Evolutionary conservation across 163 green algal genomes (phyloP).

Genomic region (Prototheca wickerhamii): DNA sequence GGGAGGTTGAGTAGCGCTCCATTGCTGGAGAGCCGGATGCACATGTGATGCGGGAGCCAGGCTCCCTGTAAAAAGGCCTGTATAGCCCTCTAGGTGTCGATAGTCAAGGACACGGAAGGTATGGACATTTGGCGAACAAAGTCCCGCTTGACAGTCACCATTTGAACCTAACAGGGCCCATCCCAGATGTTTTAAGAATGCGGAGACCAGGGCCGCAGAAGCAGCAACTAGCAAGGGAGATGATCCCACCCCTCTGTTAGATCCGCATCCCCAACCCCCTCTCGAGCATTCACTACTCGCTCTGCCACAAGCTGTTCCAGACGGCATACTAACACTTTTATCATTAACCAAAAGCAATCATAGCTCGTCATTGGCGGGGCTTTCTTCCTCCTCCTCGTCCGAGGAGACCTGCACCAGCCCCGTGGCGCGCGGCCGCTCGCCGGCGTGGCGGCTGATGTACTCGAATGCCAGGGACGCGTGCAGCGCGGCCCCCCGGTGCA

Average conservation of each 20-base stretch:
- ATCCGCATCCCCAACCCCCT: too few species aligned
- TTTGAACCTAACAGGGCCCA: too few species aligned
- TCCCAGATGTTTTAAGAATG: too few species aligned
- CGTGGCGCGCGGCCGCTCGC: not conserved
- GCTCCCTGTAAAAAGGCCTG: too few species aligned
- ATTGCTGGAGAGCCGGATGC: too few species aligned
- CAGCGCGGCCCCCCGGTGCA: constrained; percentile 58
- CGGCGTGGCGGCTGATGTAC: constrained; percentile 27
- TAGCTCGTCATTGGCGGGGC: constrained; percentile 12
- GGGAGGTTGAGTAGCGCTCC: constrained; percentile 83
- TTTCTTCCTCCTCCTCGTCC: not conserved
- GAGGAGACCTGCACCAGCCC: not conserved
- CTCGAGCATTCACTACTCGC: too few species aligned
- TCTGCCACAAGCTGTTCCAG: not conserved
- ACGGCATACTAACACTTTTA: too few species aligned
- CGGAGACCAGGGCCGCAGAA: too few species aligned
- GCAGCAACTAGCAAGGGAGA: too few species aligned
- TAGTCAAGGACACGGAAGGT: not conserved
- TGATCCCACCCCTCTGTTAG: too few species aligned
- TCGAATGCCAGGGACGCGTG: constrained; percentile 52
- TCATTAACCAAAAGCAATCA: constrained; percentile 9
- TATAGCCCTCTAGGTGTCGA: not conserved
- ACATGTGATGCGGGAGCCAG: too few species aligned
- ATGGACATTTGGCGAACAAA: not conserved
- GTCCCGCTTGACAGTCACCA: not conserved